Base-by-base conservation (phyloP, 495 filamentous ascomycete species). In the Evernia prunastri region DNA sequence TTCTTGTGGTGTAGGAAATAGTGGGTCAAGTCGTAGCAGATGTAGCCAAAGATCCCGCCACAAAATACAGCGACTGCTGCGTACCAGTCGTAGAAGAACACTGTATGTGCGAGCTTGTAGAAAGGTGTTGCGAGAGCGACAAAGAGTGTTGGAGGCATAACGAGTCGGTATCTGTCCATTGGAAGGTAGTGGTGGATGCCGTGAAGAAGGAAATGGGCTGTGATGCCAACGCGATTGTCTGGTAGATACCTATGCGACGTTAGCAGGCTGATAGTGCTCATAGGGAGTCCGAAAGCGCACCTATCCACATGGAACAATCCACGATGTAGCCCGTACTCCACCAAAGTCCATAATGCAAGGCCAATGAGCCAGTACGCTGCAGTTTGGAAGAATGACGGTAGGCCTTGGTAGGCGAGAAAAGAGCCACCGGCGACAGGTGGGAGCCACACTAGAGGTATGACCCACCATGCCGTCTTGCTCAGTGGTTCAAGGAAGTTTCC, bases 1-100 rank as follows among this genome's bases (percentile, higher is more conserved):
- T 89, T 96, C 77, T 88, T 87, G 76, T 99, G 95, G 74, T 99
- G 95, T n/a, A 99, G 85, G 83, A 97, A 97, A 77, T 97, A 99
- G 75, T 99, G 95, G 18, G 94, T 97, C 78, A 96, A 65, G 72
- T 99, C 95, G 78, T 99, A 99, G 77, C 87, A 90, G 59, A 96
- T 82, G 72, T 97, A 99, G 33, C 95, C 95, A 68, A 96, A 96
- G 56, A 99, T 86, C 61, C 91, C 95, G 36, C 95, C 95, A 71
- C 87, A 93, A 79, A 81, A 97, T 8, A 89, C 86, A 4, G 85
- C 79, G 4, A 86, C 82, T 25, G 85, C 95, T 4, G 89, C 82
- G 74, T 86, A 80, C 92, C 91, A 96, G 73, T 96, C 82, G 73
- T 85, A 96, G 74, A 74, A 90, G 75, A 97, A 90, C 58, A 97